Evolutionary conservation across 2,329 filamentous ascomycete genomes (phyloP), one percentile per base, ranked within the genome.

Genomic region (Dothideomycetes sp.): DNA sequence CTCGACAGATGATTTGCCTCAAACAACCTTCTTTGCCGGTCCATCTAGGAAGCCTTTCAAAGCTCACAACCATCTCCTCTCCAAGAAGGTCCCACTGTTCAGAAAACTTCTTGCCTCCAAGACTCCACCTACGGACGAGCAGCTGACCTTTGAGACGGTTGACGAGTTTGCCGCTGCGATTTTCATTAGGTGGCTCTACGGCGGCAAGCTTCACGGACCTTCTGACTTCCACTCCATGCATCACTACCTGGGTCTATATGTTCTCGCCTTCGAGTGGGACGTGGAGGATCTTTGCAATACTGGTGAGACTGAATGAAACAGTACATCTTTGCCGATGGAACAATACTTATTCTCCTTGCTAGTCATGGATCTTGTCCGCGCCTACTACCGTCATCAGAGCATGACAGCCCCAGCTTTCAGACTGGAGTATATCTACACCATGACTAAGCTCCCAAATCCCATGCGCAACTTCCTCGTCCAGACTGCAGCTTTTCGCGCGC

Each of bases 381-480:
- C 41, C 36, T 59, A 60, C 49, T 60, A 60, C 49, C 45, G 43
- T 19, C 30, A 27, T 18, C 40, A 49, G 32, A 47, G 50, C 41
- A 52, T 59, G 53, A 59, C 57, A 11, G 56, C 57, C 12, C 50
- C 57, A 2, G 46, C 57, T 12, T 60, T 55, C 45, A 52, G 57
- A 19, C 47, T 60, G 27, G 56, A 60, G 41, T 60, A 59, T 49
- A 51, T 60, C 34, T 59, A 58, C 50, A 45, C 47, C 15, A 49
- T 44, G 45, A 56, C 53, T 3, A 19, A 36, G 10, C 38, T 29
- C 11, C 45, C 52, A 7, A 53, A 54, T 39, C 41, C 32, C 12
- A 54, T 60, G 57, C 52, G 54, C 30, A 44, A 40, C 31, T 60
- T 60, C 47, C 51, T 60, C 24, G 38, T 53, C 18, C 35, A 42